phyloP scores from a whole-genome alignment of 257 asterid genomes.

The Nicotiana otophora region DNA sequence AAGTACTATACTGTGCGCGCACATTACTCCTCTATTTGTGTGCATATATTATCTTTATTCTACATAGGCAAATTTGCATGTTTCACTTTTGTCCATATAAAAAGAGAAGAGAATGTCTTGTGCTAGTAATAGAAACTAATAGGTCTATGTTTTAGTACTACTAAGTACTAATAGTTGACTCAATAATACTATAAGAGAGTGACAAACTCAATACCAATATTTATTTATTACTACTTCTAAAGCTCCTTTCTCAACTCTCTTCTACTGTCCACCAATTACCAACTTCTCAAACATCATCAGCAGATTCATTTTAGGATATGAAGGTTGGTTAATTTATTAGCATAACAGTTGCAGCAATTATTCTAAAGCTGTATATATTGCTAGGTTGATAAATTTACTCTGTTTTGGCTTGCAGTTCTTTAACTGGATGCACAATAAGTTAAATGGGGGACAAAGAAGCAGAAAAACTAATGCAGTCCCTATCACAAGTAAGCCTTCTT shows the following conservation, averaged over 20 bases:
- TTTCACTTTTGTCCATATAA: not conserved
- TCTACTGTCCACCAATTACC: not conserved
- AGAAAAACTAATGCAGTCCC: slow-evolving; percentile 13
- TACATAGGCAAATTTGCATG: not conserved
- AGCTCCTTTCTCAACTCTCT: slow-evolving; percentile 28
- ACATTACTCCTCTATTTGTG: slow-evolving; percentile 22
- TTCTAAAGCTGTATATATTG: not conserved
- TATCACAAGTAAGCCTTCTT: not conserved
- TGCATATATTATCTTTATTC: not conserved
- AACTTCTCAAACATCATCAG: not conserved
- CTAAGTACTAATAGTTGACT: not conserved
- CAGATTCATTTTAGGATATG: slow-evolving; percentile 21
- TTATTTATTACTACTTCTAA: slow-evolving; percentile 32
- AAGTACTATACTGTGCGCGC: not conserved
- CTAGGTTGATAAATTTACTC: not conserved
- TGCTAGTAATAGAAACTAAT: not conserved
- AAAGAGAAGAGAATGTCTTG: not conserved
- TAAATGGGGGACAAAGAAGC: slow-evolving; percentile 27
- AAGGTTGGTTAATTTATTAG: slow-evolving; percentile 30
- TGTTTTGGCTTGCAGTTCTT: slow-evolving; percentile 30
- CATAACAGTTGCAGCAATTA: not conserved
- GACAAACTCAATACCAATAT: not conserved
- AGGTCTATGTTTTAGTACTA: not conserved
- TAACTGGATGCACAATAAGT: slow-evolving; percentile 33
- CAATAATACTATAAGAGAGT: not conserved